Conservation (phyloP, 495 filamentous ascomycete species). For the Talaromyces ruber region DNA sequence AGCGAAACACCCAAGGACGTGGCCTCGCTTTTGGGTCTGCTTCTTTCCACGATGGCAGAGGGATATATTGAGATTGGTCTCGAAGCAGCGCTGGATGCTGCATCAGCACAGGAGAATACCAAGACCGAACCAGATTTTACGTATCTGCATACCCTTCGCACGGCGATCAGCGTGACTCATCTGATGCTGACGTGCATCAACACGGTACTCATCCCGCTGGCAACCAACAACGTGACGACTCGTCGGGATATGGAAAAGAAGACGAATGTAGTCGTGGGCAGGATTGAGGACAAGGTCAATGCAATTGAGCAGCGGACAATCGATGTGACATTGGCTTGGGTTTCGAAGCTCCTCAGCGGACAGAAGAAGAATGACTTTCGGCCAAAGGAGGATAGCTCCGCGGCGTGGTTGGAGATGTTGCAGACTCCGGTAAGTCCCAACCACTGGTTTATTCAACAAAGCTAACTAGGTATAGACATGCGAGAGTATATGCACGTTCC, state of each 20-base stretch:
- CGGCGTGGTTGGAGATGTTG: slow-evolving; percentile 62
- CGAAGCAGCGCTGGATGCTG: slow-evolving; percentile 72
- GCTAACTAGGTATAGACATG: slow-evolving; percentile 48
- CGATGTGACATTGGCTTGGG: slow-evolving; percentile 74
- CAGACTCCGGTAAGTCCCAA: slow-evolving; percentile 56
- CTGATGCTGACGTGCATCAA: slow-evolving; percentile 86
- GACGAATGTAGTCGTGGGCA: slow-evolving; percentile 58
- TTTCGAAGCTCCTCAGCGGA: slow-evolving; percentile 58
- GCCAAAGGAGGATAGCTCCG: slow-evolving; percentile 71
- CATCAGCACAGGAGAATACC: slow-evolving; percentile 62
- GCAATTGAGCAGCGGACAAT: slow-evolving; percentile 78
- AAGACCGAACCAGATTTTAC: slow-evolving; percentile 83
- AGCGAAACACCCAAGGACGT: slow-evolving; percentile 94
- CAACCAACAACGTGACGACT: slow-evolving; percentile 78
- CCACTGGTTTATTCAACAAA: slow-evolving; percentile 3
- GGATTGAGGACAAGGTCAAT: slow-evolving; percentile 84
- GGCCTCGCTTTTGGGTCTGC: slow-evolving; percentile 71
- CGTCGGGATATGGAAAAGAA: slow-evolving; percentile 86
- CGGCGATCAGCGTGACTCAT: slow-evolving; percentile 81
- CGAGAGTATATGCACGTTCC: slow-evolving; percentile 65
- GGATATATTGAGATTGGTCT: slow-evolving; percentile 91
- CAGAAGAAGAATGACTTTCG: slow-evolving; percentile 93
- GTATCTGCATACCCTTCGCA: slow-evolving; percentile 69
- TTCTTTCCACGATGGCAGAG: slow-evolving; percentile 84
- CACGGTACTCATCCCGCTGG: slow-evolving; percentile 84